These are phyloP conservation scores for Populus nigra DNA, from an alignment of 345 rosid genomes.

Conservation along the genomic window DNA sequence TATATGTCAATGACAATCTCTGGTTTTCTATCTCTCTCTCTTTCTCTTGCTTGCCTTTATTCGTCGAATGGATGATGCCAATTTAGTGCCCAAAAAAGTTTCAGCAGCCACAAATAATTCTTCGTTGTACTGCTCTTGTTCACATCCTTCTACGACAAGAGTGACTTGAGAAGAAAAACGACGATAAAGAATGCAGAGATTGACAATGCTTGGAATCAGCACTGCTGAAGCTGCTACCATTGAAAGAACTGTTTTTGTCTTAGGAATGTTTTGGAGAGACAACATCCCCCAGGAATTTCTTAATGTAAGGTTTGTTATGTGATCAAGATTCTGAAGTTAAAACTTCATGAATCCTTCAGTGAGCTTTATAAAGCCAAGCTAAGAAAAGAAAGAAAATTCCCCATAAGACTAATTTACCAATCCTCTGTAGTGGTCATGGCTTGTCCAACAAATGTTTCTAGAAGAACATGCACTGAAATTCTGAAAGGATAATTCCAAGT, in stretches of 20 bases:
- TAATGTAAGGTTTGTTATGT: too few relatives aligned
- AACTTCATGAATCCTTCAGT: too few relatives aligned
- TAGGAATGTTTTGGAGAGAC: neutral
- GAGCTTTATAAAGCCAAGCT: too few relatives aligned
- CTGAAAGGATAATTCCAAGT: too few relatives aligned
- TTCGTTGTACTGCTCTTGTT: slow-evolving; percentile 16
- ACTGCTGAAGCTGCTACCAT: neutral
- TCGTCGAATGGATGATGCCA: neutral
- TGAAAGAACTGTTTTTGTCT: neutral
- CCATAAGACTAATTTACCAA: too few relatives aligned
- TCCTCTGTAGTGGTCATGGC: too few relatives aligned
- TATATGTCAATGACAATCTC: slow-evolving; percentile 14
- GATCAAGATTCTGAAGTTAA: too few relatives aligned
- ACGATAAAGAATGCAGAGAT: neutral
- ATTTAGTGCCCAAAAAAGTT: slow-evolving; percentile 15
- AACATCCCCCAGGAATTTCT: too few relatives aligned
- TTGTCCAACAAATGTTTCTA: too few relatives aligned
- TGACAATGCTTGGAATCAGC: neutral
- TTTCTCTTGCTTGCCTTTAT: slow-evolving; percentile 22
- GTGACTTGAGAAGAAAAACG: slow-evolving; percentile 20
- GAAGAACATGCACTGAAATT: too few relatives aligned
- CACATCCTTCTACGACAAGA: slow-evolving; percentile 15
- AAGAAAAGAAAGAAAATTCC: too few relatives aligned
- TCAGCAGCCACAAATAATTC: slow-evolving; percentile 24
- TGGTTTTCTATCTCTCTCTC: neutral